Evolutionary conservation across 1,139 yeast genomes (phyloP), one percentile per base, ranked within the genome.

Genomic region (Sugiyamaella neomexicana): DNA sequence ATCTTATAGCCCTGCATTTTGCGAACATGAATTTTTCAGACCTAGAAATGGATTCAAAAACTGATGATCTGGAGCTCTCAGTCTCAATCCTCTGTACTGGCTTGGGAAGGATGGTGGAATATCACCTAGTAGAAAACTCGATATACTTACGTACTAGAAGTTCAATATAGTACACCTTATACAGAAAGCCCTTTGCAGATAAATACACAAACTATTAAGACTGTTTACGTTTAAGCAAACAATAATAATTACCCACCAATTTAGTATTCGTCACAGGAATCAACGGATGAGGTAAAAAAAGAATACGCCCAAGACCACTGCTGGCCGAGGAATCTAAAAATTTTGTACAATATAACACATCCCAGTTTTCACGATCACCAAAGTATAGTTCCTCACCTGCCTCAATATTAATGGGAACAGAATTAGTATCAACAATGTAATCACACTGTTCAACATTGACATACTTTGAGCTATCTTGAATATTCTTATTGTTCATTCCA

Each of bases 401-500:
- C 13, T 62, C 70, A 2, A 47, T 53, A 47, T 67, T 65, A 3
- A 63, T 66, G 4, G 68, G 64, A 6, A 55, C 53, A 20, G 60
- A 51, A n/a, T 58, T 60, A 7, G 64, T 60, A 54, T 73, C 76
- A 8, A 73, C 65, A n/a, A 72, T 53, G 55, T 62, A 73, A 56
- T 69, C 69, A 57, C 77, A 73, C 17, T 61, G 49, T 5, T 58
- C 60, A 2, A 68, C 44, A 8, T 57, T 51, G 10, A 62, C 62
- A 37, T 66, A 60, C 51, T 67, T 67, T 37, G 61, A 56, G 2
- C 57, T 55, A 49, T 70, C 73, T 40, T 62, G 88, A 45, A 71
- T 56, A 64, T 90, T 89, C 60, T 76, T 74, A 62, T 88, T 85
- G 67, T 90, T 90, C 90, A 88, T 87, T 12, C 83, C 81, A 0